These are phyloP conservation scores for Saccharomyces jurei DNA, from an alignment of 805 yeast genomes.

Conservation along the genomic window DNA sequence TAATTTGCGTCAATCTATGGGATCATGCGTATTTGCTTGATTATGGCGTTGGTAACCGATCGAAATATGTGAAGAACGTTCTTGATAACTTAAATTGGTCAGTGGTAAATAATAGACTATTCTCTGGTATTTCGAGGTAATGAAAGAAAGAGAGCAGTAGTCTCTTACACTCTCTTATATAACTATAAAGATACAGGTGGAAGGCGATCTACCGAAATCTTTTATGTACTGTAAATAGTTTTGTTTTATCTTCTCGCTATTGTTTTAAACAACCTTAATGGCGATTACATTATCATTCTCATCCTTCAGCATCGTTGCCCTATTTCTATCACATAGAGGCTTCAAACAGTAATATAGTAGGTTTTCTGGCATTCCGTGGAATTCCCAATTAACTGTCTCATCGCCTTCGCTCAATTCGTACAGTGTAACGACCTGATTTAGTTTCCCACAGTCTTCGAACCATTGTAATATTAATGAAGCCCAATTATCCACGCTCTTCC, in stretches of 20 bases:
- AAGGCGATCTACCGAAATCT: not conserved
- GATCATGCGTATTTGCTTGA: slow-evolving; percentile 81
- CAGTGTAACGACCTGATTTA: slow-evolving; percentile 66
- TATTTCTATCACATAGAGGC: slow-evolving; percentile 53
- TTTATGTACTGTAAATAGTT: not conserved
- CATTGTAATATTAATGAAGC: slow-evolving; percentile 52
- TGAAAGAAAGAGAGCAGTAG: not conserved
- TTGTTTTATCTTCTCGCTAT: not conserved
- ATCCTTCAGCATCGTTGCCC: slow-evolving; percentile 65
- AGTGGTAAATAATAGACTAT: slow-evolving; percentile 44
- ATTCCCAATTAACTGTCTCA: slow-evolving; percentile 44
- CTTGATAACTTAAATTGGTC: slow-evolving; percentile 84
- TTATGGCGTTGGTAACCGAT: slow-evolving; percentile 71
- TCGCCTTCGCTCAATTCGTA: slow-evolving; percentile 73
- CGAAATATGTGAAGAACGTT: slow-evolving; percentile 60
- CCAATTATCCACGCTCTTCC: slow-evolving; percentile 69
- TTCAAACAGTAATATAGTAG: slow-evolving; percentile 49
- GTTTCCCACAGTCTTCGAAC: slow-evolving; percentile 74
- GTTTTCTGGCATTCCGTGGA: slow-evolving; percentile 52
- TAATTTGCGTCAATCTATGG: slow-evolving; percentile 78
- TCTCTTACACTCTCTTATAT: slow-evolving; percentile 3
- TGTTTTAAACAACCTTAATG: slow-evolving; percentile 51
- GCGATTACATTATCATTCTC: slow-evolving; percentile 65
- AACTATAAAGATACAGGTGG: slow-evolving; percentile 3
- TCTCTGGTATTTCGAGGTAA: slow-evolving; percentile 8